These are phyloP conservation scores for Candida maesae DNA, from an alignment of 805 yeast genomes.

Conservation along the genomic window DNA sequence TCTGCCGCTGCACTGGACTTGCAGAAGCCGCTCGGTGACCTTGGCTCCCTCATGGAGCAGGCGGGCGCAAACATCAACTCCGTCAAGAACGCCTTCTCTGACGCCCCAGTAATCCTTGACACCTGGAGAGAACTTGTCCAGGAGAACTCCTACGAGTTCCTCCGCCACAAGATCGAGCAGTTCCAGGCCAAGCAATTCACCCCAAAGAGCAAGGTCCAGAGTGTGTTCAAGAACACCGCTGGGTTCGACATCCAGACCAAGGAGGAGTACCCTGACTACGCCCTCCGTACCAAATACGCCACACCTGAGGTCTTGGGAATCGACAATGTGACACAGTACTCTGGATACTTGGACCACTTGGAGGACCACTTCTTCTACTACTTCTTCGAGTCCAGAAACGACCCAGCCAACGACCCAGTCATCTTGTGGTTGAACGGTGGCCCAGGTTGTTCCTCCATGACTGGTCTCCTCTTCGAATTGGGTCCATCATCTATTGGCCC, in stretches of 20 bases:
- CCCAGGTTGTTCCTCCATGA: slow-evolving; percentile 91
- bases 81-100: slow-evolving; percentile 4
- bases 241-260: slow-evolving; percentile 8
- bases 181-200: slow-evolving; percentile 14
- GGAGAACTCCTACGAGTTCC: slow-evolving; percentile 28
- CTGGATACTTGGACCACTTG: slow-evolving; percentile 78
- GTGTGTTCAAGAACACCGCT: slow-evolving; percentile 4
- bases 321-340: slow-evolving; percentile 73
- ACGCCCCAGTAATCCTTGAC: slow-evolving; percentile 14
- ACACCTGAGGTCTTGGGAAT: slow-evolving; percentile 57
- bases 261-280: slow-evolving; percentile 13
- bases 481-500: slow-evolving; percentile 79
- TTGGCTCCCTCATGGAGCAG: slow-evolving; percentile 6
- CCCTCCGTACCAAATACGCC: slow-evolving; percentile 17
- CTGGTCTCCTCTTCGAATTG: slow-evolving; percentile 86
- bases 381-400: slow-evolving; percentile 85
- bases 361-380: slow-evolving; percentile 85
- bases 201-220: slow-evolving; percentile 17
- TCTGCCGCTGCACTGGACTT: slow-evolving; percentile 13
- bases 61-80: slow-evolving; percentile 10
- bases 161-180: slow-evolving; percentile 11
- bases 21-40: slow-evolving; percentile 12
- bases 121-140: slow-evolving; percentile 31
- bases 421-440: slow-evolving; percentile 92
- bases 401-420: slow-evolving; percentile 82